Percentiles rank a stretch among this genome's conserved stretches.
phyloP scores from a whole-genome alignment of 805 yeast species.

The Teunomyces pallodes region DNA sequence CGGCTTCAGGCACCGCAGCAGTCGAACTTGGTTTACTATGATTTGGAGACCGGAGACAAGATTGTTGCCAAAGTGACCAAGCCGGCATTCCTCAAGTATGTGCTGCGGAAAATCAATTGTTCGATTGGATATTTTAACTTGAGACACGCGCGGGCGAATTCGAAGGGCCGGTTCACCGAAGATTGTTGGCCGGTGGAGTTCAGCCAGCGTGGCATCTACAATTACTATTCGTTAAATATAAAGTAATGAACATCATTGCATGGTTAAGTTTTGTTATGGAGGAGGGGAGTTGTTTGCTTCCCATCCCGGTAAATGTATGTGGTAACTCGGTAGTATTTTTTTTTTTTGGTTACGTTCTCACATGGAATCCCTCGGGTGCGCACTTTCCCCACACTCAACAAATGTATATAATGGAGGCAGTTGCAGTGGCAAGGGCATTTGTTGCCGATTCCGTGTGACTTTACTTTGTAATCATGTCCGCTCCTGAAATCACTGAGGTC shows the following conservation, averaged over 20 bases:
- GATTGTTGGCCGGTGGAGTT: slow-evolving; percentile 54
- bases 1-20: slow-evolving; percentile 6
- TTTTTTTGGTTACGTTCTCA: neutral
- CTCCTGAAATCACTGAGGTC: slow-evolving; percentile 29
- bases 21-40: slow-evolving; percentile 53
- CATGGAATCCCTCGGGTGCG: slow-evolving; percentile 3
- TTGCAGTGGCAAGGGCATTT: no score
- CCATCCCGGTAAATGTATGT: no score
- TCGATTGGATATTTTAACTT: slow-evolving; percentile 50
- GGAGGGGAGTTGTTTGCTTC: no score
- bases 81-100: slow-evolving; percentile 52
- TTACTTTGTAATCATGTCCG: slow-evolving; percentile 7
- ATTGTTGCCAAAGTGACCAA: slow-evolving; percentile 44
- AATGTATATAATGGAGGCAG: neutral
- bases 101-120: slow-evolving; percentile 52
- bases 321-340: neutral
- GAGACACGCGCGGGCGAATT: slow-evolving; percentile 29
- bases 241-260: slow-evolving; percentile 16
- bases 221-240: slow-evolving; percentile 54
- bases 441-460: neutral
- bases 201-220: slow-evolving; percentile 53
- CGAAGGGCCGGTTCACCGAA: slow-evolving; percentile 28
- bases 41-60: slow-evolving; percentile 62
- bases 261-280: no score
- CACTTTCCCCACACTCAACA: slow-evolving; percentile 4